Evolutionary conservation across 2,329 filamentous ascomycete genomes (phyloP), one percentile per base, ranked within the genome.

Genomic region (Macrophomina pseudophaseolina): DNA sequence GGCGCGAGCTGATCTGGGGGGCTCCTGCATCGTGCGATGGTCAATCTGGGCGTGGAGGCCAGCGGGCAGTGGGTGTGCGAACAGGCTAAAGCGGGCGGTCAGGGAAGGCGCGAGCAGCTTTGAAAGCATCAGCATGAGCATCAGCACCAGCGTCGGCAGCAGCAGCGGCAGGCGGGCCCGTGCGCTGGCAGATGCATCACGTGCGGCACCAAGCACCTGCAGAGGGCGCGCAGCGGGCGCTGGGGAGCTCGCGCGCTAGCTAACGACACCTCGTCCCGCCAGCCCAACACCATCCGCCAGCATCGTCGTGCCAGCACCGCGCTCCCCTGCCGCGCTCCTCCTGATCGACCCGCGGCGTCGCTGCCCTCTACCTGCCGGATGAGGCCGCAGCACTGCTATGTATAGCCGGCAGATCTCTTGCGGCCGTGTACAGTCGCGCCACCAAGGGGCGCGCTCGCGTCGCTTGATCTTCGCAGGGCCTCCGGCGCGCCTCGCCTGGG

Each of bases 401-500:
- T 53, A 52, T 53, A 64, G 60, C 60, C 40, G 49, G 48, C 35
- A 64, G 48, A 52, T 64, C 60, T 64, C 60, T 51, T 28, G 46
- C 54, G 54, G 54, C 54, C 54, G 54, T 46, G 56, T 30, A 8
- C 30, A 28, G 58, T 62, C 58, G 58, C 58, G 58, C 58, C 58
- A 49, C 58, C 44, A 35, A 60, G 65, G 65, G 65, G 58, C 48
- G 58, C 48, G 49, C 35, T 54, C 59, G 59, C 60, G 28, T 59
- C 51, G 35, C 33, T 35, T 33, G 44, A 59, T 62, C 56, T 48
- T 33, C 49, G 35, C 44, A 53, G 46, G 33, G 56, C 59, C 59
- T 63, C 44, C 35, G 42, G 42, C 40, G 42, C 30, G n/a, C 66
- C 71, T 68, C 68, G 63, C 62, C 71, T 38, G 72, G 74, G 72